Evolutionary conservation across 306 rosid species (phyloP), one percentile per base, ranked within the genome.

Genomic region (Pueraria montana): DNA sequence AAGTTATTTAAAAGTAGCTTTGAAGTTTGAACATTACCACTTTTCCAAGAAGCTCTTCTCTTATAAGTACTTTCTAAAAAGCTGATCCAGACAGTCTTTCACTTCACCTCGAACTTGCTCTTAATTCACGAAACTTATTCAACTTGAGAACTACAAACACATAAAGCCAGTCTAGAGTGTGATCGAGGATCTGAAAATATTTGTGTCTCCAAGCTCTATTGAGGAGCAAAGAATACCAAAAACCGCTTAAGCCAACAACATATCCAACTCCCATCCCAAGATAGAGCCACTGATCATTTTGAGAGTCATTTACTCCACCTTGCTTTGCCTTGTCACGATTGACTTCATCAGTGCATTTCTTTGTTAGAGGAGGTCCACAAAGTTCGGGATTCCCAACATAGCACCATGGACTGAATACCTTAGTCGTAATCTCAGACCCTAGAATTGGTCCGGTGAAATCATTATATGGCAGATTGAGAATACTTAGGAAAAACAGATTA

Each of bases 181-280:
- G 16, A 26, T 72, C 55, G 11, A 72, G 43, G 16, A 72, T 1
- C 17, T 10, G 42, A 17, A 48, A 16, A 27, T 72, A 72, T 3
- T 17, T 46, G 40, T 46, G 40, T 30, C 75, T 70, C 75, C 56
- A 70, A 13, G 13, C 0, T 32, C 38, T 26, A 2, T 16, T 46
- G 76, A 71, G 59, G 43, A 72, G 4, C 4, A 72, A 8, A 26
- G 61, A 72, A 46, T n/a, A n/a, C 53, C 43, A 72, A 48, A 72
- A 3, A 8, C 76, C 76, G 13, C 61, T 1, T 9, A 71, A 46
- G 8, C 76, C 21, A 16, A 14, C 76, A 14, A 34, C 58, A 70
- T 2, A 58, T 21, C 65, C 65, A 59, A 59, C n/a, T 59, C 65
- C 65, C 17, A 24, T 23, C 0, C 65, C 65, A 59, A 59, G 8